Evolutionary conservation across 2,329 filamentous ascomycete genomes (phyloP).

Genomic region (Ophiostoma triangulosporum): DNA sequence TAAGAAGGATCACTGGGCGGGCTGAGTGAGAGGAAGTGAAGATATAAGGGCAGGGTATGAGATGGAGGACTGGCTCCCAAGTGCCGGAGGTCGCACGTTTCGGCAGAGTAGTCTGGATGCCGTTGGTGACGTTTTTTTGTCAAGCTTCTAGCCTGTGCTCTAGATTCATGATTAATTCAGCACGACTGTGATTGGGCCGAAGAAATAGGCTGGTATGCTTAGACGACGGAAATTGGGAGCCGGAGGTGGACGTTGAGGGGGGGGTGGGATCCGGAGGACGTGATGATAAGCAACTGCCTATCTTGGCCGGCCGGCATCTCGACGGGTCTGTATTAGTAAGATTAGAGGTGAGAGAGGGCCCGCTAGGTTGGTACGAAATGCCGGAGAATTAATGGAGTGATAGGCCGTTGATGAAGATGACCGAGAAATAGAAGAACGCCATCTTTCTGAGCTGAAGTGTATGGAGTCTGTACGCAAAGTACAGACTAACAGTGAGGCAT

Average conservation of each 20-base stretch:
- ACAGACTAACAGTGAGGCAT: no score
- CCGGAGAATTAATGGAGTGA: no score
- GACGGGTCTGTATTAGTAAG: neutral
- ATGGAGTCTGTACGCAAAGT: no score
- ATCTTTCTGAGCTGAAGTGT: no score
- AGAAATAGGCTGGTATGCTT: no score
- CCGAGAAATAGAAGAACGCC: no score
- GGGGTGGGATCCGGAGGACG: no score
- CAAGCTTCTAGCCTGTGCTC: neutral
- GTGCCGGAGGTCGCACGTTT: neutral
- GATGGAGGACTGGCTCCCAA: neutral
- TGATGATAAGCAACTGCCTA: neutral
- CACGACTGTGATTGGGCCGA: neutral
- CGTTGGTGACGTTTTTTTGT: neutral
- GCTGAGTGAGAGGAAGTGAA: neutral
- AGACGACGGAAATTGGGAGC: no score
- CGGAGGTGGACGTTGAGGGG: no score
- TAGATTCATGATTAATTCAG: neutral
- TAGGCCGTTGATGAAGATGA: no score
- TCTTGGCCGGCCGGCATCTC: conserved; percentile 1
- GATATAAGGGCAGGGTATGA: neutral
- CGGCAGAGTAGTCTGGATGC: neutral
- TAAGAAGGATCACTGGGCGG: neutral
- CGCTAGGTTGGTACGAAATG: neutral
- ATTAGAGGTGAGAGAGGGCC: neutral